Evolutionary conservation across 306 rosid genomes (phyloP), one percentile per base, ranked within the genome.

Genomic region (Bauhinia variegata): DNA sequence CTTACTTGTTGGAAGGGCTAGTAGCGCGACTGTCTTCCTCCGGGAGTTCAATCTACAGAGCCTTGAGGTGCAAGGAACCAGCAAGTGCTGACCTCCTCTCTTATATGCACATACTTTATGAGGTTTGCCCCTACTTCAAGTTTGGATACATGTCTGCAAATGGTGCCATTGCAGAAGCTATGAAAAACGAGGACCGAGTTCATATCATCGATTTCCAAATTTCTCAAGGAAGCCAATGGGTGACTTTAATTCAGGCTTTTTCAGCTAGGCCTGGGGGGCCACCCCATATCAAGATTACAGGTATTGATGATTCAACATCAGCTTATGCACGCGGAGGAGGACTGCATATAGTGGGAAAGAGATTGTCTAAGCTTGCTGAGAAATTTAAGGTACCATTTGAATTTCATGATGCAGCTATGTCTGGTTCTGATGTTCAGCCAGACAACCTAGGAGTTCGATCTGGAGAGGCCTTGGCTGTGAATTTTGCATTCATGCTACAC

Each of bases 181-280:
- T 88, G 97, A 95, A 90, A 74, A 80, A 86, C 38, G 96, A 88
- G 62, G 79, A 82, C 34, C 64, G 85, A 67, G 95, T 95, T 72
- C 99, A 90, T 78, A 95, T 95, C 51, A 85, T 95, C 55, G 99
- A 95, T 82, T 95, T 95, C 84, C 97, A 86, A 71, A 85, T 95
- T 33, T 82, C 83, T 66, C 97, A 90, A 75, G 99, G 99, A 63
- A 85, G 96, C 71, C 99, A 95, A 39, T 95, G 99, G 99, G 57
- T 88, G 71, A 88, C 97, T 56, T 77, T 95, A 63, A 95, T 95
- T 71, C 97, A 86, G 65, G 99, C 99, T 71, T 95, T 95, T 75
- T 96, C 99, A 49, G 87, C 96, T 58, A 80, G 97, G 75, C 97
- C 99, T n/a, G 95, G 97, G 31, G 96, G 99, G 14, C 99, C 99